Percentiles rank a stretch among this genome's conserved stretches.
Conservation (phyloP, 352 stramenopile genomes). For the Phytophthora agathidicida region DNA sequence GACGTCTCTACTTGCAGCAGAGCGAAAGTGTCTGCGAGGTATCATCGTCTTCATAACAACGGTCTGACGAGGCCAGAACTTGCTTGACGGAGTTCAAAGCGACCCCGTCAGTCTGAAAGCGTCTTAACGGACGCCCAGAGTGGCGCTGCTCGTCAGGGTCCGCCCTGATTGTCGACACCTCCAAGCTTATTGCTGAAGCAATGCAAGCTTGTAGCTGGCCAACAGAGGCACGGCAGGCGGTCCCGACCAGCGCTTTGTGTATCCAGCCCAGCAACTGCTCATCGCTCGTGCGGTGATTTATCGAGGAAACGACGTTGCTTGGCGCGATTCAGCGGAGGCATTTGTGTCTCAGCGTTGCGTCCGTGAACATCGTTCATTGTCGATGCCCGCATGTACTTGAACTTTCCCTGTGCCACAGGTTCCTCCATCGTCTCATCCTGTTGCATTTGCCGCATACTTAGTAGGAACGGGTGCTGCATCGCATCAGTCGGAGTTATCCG, state of each 20-base stretch:
- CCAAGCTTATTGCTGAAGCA: neutral
- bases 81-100: neutral
- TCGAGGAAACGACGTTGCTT: conserved; percentile 59
- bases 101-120: neutral
- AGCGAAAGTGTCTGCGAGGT: neutral
- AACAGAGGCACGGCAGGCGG: neutral
- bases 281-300: conserved; percentile 45
- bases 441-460: conserved; percentile 40
- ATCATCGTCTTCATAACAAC: neutral
- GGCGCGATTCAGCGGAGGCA: conserved; percentile 42
- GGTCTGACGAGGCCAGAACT: neutral
- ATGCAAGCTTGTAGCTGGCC: neutral
- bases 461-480: conserved; percentile 94
- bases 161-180: neutral
- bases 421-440: conserved; percentile 45
- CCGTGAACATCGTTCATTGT: conserved; percentile 47
- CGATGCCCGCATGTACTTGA: conserved; percentile 54
- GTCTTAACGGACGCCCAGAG: neutral
- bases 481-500: conserved; percentile 93
- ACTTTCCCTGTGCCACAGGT: conserved; percentile 45
- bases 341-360: conserved; percentile 35
- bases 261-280: conserved; percentile 18
- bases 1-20: neutral
- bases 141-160: neutral
- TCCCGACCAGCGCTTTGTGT: conserved; percentile 14